Evolutionary conservation across 805 yeast species (phyloP).

Genomic region (Kluyveromyces siamensis): DNA sequence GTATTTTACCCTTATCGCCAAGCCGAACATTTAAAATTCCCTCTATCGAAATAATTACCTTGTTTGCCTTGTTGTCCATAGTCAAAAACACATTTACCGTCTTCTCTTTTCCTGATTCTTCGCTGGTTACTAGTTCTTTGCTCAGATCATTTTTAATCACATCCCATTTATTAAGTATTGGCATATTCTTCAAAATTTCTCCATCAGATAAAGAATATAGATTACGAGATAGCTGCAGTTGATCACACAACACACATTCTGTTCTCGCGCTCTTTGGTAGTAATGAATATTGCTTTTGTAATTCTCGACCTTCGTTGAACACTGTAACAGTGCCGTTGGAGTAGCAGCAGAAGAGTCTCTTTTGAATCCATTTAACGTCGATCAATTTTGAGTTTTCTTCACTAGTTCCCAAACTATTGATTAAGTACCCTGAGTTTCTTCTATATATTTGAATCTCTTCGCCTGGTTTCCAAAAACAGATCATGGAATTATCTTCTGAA

Average conservation of each 20-base stretch:
- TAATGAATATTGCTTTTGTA: not conserved
- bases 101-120: not conserved
- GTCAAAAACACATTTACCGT: not conserved
- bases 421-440: not conserved
- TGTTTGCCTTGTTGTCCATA: not conserved
- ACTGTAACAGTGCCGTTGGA: not conserved
- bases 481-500: not conserved
- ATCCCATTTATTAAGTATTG: constrained; percentile 2
- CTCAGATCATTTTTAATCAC: constrained; percentile 1
- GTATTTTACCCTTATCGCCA: not conserved
- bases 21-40: not conserved
- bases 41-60: constrained; percentile 1
- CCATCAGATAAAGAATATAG: not conserved
- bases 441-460: not conserved
- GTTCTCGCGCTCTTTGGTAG: not conserved
- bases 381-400: not conserved
- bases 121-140: not conserved
- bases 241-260: not conserved
- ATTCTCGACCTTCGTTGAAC: constrained; percentile 1
- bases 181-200: not conserved
- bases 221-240: not conserved
- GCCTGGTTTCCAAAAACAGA: constrained; percentile 1
- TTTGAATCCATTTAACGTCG: not conserved
- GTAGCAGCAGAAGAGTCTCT: not conserved
- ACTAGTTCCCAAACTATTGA: not conserved